Percentiles rank a stretch among this genome's conserved stretches.
Conservation (phyloP, 768 basidiomycete species). For the Inosperma sp. region DNA sequence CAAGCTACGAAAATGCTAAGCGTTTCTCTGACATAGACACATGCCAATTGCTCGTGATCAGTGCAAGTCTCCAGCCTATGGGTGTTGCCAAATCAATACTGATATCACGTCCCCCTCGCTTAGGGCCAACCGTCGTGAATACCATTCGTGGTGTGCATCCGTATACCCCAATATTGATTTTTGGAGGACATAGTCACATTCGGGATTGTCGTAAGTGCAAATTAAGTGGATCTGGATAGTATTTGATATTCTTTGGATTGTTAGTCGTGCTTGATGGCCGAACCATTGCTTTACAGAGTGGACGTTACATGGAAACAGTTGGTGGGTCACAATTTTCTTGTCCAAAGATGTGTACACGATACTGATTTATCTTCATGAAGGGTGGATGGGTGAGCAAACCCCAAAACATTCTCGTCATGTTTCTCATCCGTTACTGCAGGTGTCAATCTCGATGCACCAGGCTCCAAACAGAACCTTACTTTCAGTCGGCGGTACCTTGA, state of each 20-base stretch:
- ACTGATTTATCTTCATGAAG: slow-evolving; percentile 23
- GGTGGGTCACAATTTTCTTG: slow-evolving; percentile 39
- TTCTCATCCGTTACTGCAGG: slow-evolving; percentile 28
- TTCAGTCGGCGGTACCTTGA: slow-evolving; percentile 76
- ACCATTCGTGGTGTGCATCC: slow-evolving; percentile 72
- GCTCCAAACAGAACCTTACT: slow-evolving; percentile 46
- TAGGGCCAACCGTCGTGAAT: slow-evolving; percentile 69
- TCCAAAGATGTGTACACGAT: not conserved
- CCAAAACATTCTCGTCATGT: not conserved
- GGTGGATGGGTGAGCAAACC: slow-evolving; percentile 58
- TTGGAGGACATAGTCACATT: slow-evolving; percentile 79
- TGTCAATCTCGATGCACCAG: slow-evolving; percentile 42
- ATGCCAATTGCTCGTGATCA: slow-evolving; percentile 72
- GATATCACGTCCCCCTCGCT: not conserved
- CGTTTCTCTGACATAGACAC: slow-evolving; percentile 44
- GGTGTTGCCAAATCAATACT: no score
- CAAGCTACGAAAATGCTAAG: no score
- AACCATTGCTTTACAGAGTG: slow-evolving; percentile 78
- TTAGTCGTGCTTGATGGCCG: slow-evolving; percentile 63
- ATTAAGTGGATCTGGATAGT: not conserved
- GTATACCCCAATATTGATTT: slow-evolving; percentile 73
- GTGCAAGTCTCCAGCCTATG: not conserved
- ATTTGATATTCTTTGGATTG: not conserved
- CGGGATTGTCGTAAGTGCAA: slow-evolving; percentile 63
- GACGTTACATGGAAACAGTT: slow-evolving; percentile 90